A percentile compares a stretch with the other conserved stretches of the same genome.
Conservation (phyloP, 306 rosid species). For the Luffa acutangula region DNA sequence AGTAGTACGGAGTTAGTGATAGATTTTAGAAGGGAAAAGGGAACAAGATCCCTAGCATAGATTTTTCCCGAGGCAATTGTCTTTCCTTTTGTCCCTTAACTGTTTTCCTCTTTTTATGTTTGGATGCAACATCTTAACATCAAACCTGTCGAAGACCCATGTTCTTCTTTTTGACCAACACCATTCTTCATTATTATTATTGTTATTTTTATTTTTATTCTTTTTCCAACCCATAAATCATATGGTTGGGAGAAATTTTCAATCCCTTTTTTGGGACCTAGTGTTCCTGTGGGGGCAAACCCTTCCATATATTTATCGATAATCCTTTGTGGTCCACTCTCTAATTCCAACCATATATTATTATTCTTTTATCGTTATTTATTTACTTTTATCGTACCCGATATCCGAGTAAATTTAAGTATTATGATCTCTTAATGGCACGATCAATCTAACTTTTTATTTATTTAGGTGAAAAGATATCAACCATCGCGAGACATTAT, state of each 20-base stretch:
- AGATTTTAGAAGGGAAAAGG: constrained; percentile 21
- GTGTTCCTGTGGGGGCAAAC: neutral
- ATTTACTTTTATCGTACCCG: neutral
- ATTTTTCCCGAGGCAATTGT: constrained; percentile 36
- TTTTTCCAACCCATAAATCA: neutral
- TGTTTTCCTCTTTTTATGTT: constrained; percentile 37
- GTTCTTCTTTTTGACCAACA: constrained; percentile 30
- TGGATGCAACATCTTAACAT: constrained; percentile 29
- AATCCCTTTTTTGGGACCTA: neutral
- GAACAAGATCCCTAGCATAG: constrained; percentile 54
- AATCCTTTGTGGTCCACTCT: neutral
- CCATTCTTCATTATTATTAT: neutral
- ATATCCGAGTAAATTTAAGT: neutral
- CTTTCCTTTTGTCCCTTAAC: constrained; percentile 47
- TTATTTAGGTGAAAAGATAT: neutral
- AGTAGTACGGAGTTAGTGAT: neutral
- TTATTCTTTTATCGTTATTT: neutral
- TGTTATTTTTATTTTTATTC: neutral
- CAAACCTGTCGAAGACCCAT: constrained; percentile 52
- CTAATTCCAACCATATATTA: neutral
- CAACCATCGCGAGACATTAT: constrained; percentile 32
- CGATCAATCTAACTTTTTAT: constrained; percentile 13
- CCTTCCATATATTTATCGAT: neutral
- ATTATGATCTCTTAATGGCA: constrained; percentile 21
- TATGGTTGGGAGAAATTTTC: constrained; percentile 2